These are phyloP conservation scores for Aspergillus costaricaensis DNA, from an alignment of 2,329 filamentous ascomycete species.

Conservation along the genomic window DNA sequence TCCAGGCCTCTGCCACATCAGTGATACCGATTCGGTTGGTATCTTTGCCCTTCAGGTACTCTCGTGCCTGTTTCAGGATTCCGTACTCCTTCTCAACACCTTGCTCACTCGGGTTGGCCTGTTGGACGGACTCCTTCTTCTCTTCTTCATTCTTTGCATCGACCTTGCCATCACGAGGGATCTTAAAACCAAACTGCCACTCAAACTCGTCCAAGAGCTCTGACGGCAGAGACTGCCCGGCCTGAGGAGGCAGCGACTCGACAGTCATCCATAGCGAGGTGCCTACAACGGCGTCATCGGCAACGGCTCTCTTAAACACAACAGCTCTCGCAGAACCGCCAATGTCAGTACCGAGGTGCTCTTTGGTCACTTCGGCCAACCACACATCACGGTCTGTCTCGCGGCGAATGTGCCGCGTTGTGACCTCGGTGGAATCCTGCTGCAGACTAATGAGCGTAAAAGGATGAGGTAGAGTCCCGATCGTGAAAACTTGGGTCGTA, in stretches of 20 bases:
- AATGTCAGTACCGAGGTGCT: slow-evolving; percentile 65
- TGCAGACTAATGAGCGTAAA: slow-evolving; percentile 76
- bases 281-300: slow-evolving; percentile 63
- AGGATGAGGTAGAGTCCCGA: slow-evolving; percentile 87
- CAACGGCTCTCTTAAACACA: slow-evolving; percentile 78
- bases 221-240: slow-evolving; percentile 57
- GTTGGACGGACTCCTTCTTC: slow-evolving; percentile 37
- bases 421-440: slow-evolving; percentile 60
- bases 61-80: slow-evolving; percentile 53
- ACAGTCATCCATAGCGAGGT: slow-evolving; percentile 80
- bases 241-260: slow-evolving; percentile 55
- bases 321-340: slow-evolving; percentile 67
- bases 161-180: slow-evolving; percentile 59
- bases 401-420: slow-evolving; percentile 66
- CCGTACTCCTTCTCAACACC: slow-evolving; percentile 48
- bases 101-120: slow-evolving; percentile 39
- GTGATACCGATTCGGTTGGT: slow-evolving; percentile 42
- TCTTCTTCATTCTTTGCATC: slow-evolving; percentile 39
- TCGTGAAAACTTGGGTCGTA: slow-evolving; percentile 70
- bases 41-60: slow-evolving; percentile 45
- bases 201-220: slow-evolving; percentile 65
- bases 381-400: slow-evolving; percentile 75
- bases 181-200: slow-evolving; percentile 85
- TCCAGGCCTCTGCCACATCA: slow-evolving; percentile 55
- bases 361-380: slow-evolving; percentile 70